Percentiles rank a stretch among this genome's conserved stretches.
Conservation (phyloP, 192 early-diverging fungal genomes). For the Linnemannia hyalina region DNA sequence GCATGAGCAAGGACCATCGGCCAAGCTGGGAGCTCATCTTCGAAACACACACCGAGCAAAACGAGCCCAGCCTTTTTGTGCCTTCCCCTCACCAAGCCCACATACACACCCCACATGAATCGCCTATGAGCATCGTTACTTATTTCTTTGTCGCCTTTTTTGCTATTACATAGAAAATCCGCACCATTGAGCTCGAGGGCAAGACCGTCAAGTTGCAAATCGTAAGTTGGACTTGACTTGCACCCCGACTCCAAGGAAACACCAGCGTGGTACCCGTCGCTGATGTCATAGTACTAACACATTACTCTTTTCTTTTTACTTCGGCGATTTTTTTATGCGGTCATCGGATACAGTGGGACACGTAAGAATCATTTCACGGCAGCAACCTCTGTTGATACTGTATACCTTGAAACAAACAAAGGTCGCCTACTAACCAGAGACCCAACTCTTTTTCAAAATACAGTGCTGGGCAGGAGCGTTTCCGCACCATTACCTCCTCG, state of each 20-base stretch:
- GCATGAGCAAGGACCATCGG: neutral
- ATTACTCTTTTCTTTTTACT: neutral
- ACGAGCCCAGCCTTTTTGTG: neutral
- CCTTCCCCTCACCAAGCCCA: neutral
- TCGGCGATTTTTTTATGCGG: neutral
- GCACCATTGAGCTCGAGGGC: constrained; percentile 98
- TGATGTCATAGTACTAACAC: neutral
- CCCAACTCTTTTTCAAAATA: constrained; percentile 66
- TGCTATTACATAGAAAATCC: constrained; percentile 84
- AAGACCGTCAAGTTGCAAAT: constrained; percentile 99
- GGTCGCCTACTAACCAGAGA: neutral
- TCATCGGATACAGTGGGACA: constrained; percentile 25
- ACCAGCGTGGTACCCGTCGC: neutral
- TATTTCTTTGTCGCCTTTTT: neutral
- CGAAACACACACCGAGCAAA: neutral
- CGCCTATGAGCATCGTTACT: neutral
- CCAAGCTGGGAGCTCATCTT: neutral
- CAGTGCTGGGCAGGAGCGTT: constrained; percentile 98
- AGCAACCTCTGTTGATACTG: constrained; percentile 4
- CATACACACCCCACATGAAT: neutral
- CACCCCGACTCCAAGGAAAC: neutral
- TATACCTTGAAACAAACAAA: neutral
- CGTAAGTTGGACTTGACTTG: constrained; percentile 61
- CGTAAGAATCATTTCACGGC: constrained; percentile 13
- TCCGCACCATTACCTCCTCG: constrained; percentile 98